Base-by-base conservation (phyloP, 495 filamentous ascomycete genomes). In the Penicillium coprophilum region DNA sequence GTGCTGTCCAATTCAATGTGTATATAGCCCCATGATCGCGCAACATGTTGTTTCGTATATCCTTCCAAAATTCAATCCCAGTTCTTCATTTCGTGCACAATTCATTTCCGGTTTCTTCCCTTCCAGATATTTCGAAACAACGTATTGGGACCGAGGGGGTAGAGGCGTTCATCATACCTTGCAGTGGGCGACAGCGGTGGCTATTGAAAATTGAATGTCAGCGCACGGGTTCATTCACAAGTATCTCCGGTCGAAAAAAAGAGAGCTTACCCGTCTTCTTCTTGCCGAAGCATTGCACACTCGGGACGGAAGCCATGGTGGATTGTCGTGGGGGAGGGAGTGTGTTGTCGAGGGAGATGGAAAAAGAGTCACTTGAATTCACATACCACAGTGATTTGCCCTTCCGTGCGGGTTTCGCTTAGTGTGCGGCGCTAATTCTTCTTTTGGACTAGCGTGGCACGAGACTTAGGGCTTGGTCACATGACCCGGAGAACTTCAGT, bases 281-380 rank as follows among this genome's bases (percentile, higher is more conserved):
- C 81, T 91, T 92, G 84, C 90, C 90, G 86, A 93, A 93, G 86
- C 89, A 94, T 84, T 93, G 89, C 64, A 94, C 90, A 79, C 85
- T 89, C 80, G 90, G 90, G 57, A 81, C 77, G 66, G 89, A 81
- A 73, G 87, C 83, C 88, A 92, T 94, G 79, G 65, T 87, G 74
- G 63, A 61, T 73, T 72, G 74, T 75, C 70, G 74, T 66, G 69
- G 59, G 63, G 67, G 68, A 67, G 70, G 66, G 73, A 74, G 76
- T 71, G 73, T 76, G 75, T 69, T 67, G 71, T 63, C 65, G 65
- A 56, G 60, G 62, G 63, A 64, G 67, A 68, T 64, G 63, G 62
- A 66, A 61, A 70, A 62, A 58, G 57, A 65, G 65, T 59, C 63
- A 56, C 65, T 63, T 61, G 56, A 60, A 64, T 63, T 66, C 63